Percentiles rank a stretch among this genome's conserved stretches.
phyloP scores from a whole-genome alignment of 208 protist species.

The Trypanosoma grayi region DNA sequence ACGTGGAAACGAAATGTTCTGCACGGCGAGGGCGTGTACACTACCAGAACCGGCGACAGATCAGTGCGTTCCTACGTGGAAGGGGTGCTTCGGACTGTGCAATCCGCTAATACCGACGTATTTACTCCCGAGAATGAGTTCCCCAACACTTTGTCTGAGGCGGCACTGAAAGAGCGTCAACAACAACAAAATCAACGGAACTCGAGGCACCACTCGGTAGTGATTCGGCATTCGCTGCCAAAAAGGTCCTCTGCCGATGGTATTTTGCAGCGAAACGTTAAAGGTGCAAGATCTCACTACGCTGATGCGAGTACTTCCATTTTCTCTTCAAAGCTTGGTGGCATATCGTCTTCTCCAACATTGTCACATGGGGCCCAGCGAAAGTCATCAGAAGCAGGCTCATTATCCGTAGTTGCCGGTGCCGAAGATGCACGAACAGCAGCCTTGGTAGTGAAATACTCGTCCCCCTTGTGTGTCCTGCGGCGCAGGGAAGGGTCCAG shows the following conservation, averaged over 20 bases:
- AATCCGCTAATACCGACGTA: conserved; percentile 9
- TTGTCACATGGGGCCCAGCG: too few relatives aligned
- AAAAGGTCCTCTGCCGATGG: too few relatives aligned
- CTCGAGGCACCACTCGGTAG: too few relatives aligned
- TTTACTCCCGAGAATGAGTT: conserved; percentile 76
- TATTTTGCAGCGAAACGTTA: too few relatives aligned
- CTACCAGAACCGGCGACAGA: conserved; percentile 34
- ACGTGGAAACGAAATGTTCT: conserved; percentile 81
- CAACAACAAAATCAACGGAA: too few relatives aligned
- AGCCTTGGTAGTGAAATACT: background rate
- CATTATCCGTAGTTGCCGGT: background rate
- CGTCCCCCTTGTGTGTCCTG: background rate
- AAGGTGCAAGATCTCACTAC: too few relatives aligned
- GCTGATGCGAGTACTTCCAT: too few relatives aligned
- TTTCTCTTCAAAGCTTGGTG: too few relatives aligned
- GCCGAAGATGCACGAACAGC: background rate
- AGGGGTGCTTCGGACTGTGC: conserved; percentile 38
- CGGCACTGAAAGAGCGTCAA: conserved; percentile 33
- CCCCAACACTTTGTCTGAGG: conserved; percentile 67
- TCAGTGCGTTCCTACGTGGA: conserved; percentile 57
- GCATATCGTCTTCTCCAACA: too few relatives aligned
- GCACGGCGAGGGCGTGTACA: conserved; percentile 69
- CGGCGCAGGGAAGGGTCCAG: background rate
- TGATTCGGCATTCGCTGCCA: background rate
- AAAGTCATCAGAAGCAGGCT: background rate